Conservation (phyloP, 2,329 filamentous ascomycete species). For the Cladophialophora psammophila region DNA sequence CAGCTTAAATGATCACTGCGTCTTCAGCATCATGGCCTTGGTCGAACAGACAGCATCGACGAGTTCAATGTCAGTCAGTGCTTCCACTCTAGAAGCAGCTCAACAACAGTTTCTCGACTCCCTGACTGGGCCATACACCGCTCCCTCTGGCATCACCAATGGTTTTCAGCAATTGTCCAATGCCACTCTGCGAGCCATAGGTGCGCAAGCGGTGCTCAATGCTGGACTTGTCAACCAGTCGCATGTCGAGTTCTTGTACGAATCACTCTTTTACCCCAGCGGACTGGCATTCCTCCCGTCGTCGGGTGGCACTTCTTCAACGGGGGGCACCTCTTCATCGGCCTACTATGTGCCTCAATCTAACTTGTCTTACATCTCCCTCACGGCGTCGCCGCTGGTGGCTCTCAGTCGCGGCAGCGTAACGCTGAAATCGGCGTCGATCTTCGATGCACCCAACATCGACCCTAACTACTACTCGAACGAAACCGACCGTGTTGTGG, state of each 20-base stretch:
- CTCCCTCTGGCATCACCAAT: conserved; percentile 45
- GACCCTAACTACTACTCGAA: conserved; percentile 38
- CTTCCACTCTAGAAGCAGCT: conserved; percentile 41
- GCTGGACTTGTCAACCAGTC: conserved; percentile 39
- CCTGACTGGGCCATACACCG: conserved; percentile 44
- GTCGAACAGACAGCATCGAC: conserved; percentile 41
- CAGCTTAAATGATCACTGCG: conserved; percentile 40
- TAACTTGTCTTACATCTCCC: conserved; percentile 46
- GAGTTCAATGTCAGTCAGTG: conserved; percentile 42
- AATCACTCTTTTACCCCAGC: conserved; percentile 40
- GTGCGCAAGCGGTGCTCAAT: conserved; percentile 38
- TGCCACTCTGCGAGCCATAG: conserved; percentile 37
- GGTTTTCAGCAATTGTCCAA: conserved; percentile 44
- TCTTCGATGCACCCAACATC: conserved; percentile 31
- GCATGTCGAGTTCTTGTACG: conserved; percentile 42
- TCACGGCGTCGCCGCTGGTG: conserved; percentile 44
- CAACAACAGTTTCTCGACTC: conserved; percentile 43
- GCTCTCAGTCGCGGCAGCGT: conserved; percentile 35
- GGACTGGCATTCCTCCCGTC: conserved; percentile 30
- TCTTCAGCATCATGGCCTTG: conserved; percentile 40
- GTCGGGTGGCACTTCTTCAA: conserved; percentile 5
- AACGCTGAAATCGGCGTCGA: conserved; percentile 30
- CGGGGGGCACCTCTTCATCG: background rate
- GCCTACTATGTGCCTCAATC: conserved; percentile 25
- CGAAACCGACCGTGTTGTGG: conserved; percentile 36